A percentile compares a stretch with the other conserved stretches of the same genome.
These are phyloP conservation scores for Ophiosphaerella narmari DNA, from an alignment of 2,329 filamentous ascomycete genomes.

Conservation along the genomic window DNA sequence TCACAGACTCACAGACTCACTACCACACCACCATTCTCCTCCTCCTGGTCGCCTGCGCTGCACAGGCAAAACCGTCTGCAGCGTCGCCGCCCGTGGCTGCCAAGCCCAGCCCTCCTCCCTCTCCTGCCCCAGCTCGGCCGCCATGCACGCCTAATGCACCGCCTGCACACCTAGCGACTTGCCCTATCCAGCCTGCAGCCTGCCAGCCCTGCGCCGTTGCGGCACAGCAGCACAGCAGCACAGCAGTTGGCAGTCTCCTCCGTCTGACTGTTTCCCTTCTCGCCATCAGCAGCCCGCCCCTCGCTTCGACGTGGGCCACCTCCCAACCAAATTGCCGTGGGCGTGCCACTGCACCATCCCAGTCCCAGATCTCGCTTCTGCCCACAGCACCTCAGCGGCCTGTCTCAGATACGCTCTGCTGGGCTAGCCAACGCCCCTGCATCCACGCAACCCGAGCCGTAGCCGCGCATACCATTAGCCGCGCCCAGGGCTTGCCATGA, in stretches of 20 bases:
- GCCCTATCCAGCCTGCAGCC: slow-evolving; percentile 13
- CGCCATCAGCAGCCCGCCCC: slow-evolving; percentile 9
- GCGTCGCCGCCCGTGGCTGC: slow-evolving; percentile 2
- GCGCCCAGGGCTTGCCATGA: slow-evolving; percentile 14
- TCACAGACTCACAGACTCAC: too few species aligned
- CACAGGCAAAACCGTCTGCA: neutral
- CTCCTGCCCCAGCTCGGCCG: slow-evolving; percentile 6
- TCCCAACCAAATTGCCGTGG: slow-evolving; percentile 25
- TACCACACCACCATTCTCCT: too few species aligned
- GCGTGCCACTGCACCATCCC: slow-evolving; percentile 4
- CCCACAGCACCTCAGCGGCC: neutral
- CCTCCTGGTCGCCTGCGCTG: too few species aligned
- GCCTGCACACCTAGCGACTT: slow-evolving; percentile 8
- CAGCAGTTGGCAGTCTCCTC: slow-evolving; percentile 16
- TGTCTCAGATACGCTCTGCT: slow-evolving; percentile 1
- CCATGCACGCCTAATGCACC: slow-evolving; percentile 27
- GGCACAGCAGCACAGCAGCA: slow-evolving; percentile 32
- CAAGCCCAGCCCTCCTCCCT: slow-evolving; percentile 7
- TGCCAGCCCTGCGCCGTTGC: slow-evolving; percentile 24
- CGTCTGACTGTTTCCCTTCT: slow-evolving; percentile 21
- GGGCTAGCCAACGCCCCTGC: slow-evolving; percentile 1
- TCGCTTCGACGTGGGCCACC: slow-evolving; percentile 35
- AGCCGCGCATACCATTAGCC: slow-evolving; percentile 22
- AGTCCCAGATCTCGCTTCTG: too few species aligned
- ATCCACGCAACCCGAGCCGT: slow-evolving; percentile 11